Evolutionary conservation across 2,329 filamentous ascomycete genomes (phyloP).

Genomic region (Paecilomyces sp.): DNA sequence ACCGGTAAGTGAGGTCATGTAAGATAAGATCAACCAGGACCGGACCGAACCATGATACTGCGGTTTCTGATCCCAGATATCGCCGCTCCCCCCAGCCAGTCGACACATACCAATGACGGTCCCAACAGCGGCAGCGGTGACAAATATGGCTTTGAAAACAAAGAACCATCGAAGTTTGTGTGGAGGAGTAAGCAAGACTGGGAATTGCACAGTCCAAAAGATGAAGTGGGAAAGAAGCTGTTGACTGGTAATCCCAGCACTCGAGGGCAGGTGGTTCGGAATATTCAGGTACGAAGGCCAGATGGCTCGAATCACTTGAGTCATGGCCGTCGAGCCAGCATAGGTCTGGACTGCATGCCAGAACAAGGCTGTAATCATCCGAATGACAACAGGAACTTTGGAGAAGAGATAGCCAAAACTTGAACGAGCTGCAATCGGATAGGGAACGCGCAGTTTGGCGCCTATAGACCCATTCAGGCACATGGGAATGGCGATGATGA

Average conservation of each 20-base stretch:
- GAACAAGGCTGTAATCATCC: conserved; percentile 30
- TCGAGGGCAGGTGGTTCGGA: conserved; percentile 36
- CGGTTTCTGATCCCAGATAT: conserved; percentile 37
- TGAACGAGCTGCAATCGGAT: conserved; percentile 23
- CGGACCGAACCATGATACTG: conserved; percentile 40
- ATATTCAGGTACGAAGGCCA: conserved; percentile 41
- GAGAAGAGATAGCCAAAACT: conserved; percentile 26
- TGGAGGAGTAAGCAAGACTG: conserved; percentile 29
- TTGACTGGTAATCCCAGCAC: conserved; percentile 32
- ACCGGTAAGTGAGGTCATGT: conserved; percentile 8
- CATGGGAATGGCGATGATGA: neutral
- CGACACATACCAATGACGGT: conserved; percentile 53
- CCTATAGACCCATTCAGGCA: conserved; percentile 14
- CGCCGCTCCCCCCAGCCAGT: conserved; percentile 42
- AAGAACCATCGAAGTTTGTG: conserved; percentile 24
- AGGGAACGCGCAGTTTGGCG: conserved; percentile 21
- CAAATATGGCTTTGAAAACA: conserved; percentile 24
- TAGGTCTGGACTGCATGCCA: conserved; percentile 32
- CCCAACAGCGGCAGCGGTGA: conserved; percentile 49
- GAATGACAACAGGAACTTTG: conserved; percentile 25
- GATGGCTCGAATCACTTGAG: conserved; percentile 28
- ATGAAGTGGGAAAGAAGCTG: conserved; percentile 33
- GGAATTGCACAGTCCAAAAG: conserved; percentile 31
- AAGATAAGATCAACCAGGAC: conserved; percentile 29
- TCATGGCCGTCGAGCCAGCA: conserved; percentile 23